Evolutionary conservation across 2,329 filamentous ascomycete species (phyloP).

Genomic region (Pyricularia grisea): DNA sequence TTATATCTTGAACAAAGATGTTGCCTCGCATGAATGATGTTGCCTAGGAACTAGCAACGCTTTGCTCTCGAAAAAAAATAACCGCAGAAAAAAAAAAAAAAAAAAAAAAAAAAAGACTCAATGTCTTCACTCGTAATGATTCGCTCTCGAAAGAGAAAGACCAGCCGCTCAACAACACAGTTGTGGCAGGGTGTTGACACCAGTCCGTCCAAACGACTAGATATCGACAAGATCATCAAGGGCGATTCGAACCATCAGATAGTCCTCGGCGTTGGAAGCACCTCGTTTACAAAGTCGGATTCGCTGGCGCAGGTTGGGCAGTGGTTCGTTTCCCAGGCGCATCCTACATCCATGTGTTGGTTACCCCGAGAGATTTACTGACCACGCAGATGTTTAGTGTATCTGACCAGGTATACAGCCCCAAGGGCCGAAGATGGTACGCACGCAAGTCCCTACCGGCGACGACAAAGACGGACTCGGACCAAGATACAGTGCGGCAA

Average conservation of each 20-base stretch:
- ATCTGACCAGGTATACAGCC: slow-evolving; percentile 1
- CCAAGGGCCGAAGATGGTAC: neutral
- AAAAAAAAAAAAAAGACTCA: neutral
- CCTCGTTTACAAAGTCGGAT: neutral
- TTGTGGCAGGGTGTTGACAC: neutral
- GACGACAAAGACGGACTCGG: neutral
- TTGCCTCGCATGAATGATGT: neutral
- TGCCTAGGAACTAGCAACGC: neutral
- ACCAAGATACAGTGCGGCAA: neutral
- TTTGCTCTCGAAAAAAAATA: no score
- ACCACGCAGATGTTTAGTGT: neutral
- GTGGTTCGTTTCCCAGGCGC: neutral
- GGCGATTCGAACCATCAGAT: neutral
- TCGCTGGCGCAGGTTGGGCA: neutral
- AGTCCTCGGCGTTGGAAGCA: neutral
- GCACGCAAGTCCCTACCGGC: neutral
- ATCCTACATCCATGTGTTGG: neutral
- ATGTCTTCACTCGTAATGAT: neutral
- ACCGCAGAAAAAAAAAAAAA: no score
- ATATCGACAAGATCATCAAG: neutral
- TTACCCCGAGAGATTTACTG: neutral
- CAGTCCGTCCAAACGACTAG: neutral
- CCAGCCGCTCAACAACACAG: neutral
- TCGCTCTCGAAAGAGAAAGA: neutral
- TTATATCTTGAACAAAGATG: neutral